Conservation (phyloP, 2,329 filamentous ascomycete genomes). For the Microdochium paspali region DNA sequence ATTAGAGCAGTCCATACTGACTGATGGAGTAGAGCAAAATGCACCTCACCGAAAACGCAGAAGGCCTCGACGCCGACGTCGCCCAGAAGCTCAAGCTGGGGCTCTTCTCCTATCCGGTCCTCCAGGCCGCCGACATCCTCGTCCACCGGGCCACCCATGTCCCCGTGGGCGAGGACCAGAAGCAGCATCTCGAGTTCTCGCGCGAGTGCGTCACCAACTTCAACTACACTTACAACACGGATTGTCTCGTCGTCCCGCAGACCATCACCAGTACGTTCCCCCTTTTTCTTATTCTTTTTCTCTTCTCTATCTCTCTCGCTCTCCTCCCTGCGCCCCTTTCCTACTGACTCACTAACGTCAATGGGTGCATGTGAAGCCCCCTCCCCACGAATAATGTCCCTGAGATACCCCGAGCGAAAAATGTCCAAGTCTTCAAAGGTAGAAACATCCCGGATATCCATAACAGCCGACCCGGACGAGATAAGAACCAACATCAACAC, state of each 20-base stretch:
- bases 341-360: not conserved
- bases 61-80: constrained; percentile 46
- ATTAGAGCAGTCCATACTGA: too few relatives aligned
- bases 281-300: not conserved
- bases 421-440: constrained; percentile 88
- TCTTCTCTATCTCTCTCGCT: not conserved
- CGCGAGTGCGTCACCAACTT: constrained; percentile 80
- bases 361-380: constrained; percentile 48
- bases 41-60: constrained; percentile 48
- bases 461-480: constrained; percentile 58
- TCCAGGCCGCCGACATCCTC: constrained; percentile 90
- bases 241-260: constrained; percentile 55
- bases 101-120: constrained; percentile 89
- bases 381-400: constrained; percentile 80
- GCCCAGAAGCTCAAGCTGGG: constrained; percentile 63
- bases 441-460: constrained; percentile 66
- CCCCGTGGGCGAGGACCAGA: constrained; percentile 92
- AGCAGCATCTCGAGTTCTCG: constrained; percentile 88
- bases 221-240: constrained; percentile 60
- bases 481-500: constrained; percentile 62
- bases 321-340: too few relatives aligned
- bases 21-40: constrained; percentile 57
- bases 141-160: constrained; percentile 89
- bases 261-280: constrained; percentile 56
- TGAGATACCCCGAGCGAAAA: constrained; percentile 67